Conservation (phyloP, 805 yeast genomes). For the Ogataea nitratoaversa region DNA sequence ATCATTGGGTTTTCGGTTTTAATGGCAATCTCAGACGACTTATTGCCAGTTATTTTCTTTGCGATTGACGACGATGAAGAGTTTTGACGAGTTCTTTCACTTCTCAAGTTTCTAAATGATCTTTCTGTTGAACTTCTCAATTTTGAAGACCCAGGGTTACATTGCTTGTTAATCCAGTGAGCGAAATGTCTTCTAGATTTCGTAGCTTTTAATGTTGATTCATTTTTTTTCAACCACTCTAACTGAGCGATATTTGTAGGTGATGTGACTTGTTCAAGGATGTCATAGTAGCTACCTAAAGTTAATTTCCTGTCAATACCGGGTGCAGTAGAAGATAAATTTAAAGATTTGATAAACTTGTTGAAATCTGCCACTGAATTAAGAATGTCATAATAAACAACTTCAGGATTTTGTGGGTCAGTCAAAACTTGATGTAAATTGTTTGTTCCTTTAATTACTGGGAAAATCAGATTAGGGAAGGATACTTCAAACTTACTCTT, state of each 20-base stretch:
- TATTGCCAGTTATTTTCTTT: no score
- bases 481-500: background rate
- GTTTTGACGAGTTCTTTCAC: no score
- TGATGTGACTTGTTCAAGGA: slow-evolving; percentile 6
- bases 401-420: background rate
- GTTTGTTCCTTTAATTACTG: background rate
- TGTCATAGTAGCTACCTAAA: slow-evolving; percentile 5
- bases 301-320: slow-evolving; percentile 7
- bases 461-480: slow-evolving; percentile 7
- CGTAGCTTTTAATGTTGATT: slow-evolving; percentile 6
- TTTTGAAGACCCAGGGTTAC: no score
- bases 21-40: no score
- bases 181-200: slow-evolving; percentile 9
- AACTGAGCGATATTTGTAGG: slow-evolving; percentile 12
- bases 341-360: slow-evolving; percentile 5
- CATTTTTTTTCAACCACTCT: slow-evolving; percentile 12
- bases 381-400: slow-evolving; percentile 4
- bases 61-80: no score
- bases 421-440: no score
- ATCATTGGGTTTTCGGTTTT: no score
- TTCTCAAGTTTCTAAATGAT: no score
- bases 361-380: slow-evolving; percentile 3
- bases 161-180: slow-evolving; percentile 15
- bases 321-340: no score
- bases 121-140: no score